phyloP scores from a whole-genome alignment of 73 alveolate genomes.

The Stentor coeruleus region DNA sequence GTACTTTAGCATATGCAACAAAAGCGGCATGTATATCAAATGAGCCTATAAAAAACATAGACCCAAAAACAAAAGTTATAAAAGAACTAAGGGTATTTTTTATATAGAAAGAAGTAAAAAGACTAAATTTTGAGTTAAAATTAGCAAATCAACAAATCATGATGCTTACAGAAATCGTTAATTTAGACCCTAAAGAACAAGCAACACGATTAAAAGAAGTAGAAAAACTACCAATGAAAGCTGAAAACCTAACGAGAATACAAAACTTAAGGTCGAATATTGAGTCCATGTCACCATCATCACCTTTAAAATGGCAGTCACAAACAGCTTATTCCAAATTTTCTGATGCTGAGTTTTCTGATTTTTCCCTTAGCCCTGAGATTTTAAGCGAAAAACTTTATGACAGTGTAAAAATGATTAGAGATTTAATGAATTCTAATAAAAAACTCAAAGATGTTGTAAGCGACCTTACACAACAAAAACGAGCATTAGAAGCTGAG shows the following conservation, averaged over 20 bases:
- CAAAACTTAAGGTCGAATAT: neutral
- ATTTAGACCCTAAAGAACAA: neutral
- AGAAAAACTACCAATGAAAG: neutral
- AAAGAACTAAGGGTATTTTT: constrained; percentile 87
- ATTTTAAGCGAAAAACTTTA: too few species aligned
- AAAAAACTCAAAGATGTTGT: too few species aligned
- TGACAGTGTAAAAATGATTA: too few species aligned
- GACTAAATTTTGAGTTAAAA: neutral
- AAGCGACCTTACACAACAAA: too few species aligned
- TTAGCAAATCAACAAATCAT: neutral
- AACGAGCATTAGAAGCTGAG: too few species aligned
- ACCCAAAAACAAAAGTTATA: constrained; percentile 87
- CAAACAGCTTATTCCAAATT: neutral
- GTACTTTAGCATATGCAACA: constrained; percentile 68
- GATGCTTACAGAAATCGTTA: neutral
- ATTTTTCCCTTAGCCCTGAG: too few species aligned
- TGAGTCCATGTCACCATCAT: too few species aligned
- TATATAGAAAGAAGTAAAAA: constrained; percentile 58
- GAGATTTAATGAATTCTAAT: too few species aligned
- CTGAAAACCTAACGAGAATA: neutral
- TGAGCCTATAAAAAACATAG: constrained; percentile 3
- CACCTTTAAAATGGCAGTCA: too few species aligned
- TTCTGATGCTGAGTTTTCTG: neutral
- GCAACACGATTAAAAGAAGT: neutral
- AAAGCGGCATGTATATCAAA: constrained; percentile 67